phyloP scores from a whole-genome alignment of 139 green algal species.

The Chlamydomonas eustigma region DNA sequence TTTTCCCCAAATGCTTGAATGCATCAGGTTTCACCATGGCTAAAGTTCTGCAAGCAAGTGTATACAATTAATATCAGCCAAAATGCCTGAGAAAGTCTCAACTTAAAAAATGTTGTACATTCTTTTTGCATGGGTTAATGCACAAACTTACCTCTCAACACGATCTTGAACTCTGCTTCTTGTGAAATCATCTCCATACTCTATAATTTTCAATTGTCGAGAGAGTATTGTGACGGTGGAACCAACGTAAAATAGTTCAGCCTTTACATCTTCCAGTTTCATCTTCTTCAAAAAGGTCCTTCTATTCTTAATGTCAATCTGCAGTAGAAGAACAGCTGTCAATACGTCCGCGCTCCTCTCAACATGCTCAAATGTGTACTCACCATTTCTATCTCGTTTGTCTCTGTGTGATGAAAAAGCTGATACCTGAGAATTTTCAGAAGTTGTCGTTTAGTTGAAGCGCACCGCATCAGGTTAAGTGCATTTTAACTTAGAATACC shows the following conservation, averaged over 20 bases:
- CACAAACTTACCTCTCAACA: constrained; percentile 45
- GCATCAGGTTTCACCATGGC: constrained; percentile 81
- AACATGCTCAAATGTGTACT: neutral
- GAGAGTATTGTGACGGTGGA: constrained; percentile 58
- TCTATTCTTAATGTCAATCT: constrained; percentile 83
- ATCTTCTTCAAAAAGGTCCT: constrained; percentile 68
- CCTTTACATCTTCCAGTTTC: constrained; percentile 36
- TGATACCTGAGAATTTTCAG: neutral
- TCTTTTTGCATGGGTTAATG: neutral
- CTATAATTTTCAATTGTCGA: constrained; percentile 66
- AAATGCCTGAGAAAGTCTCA: neutral
- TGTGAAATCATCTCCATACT: constrained; percentile 76
- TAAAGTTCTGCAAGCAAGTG: constrained; percentile 50
- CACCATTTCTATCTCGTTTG: constrained; percentile 66
- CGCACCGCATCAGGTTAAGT: neutral
- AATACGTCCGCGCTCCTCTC: neutral
- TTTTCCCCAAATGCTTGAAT: constrained; percentile 61
- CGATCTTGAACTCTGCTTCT: constrained; percentile 28
- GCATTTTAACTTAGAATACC: neutral
- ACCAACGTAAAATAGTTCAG: constrained; percentile 60
- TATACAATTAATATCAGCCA: neutral
- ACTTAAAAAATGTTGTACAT: neutral
- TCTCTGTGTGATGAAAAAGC: constrained; percentile 52
- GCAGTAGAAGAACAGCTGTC: neutral
- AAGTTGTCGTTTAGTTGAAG: too few species aligned